Evolutionary conservation across 2,329 filamentous ascomycete species (phyloP).

Genomic region (Rutstroemia sp.): DNA sequence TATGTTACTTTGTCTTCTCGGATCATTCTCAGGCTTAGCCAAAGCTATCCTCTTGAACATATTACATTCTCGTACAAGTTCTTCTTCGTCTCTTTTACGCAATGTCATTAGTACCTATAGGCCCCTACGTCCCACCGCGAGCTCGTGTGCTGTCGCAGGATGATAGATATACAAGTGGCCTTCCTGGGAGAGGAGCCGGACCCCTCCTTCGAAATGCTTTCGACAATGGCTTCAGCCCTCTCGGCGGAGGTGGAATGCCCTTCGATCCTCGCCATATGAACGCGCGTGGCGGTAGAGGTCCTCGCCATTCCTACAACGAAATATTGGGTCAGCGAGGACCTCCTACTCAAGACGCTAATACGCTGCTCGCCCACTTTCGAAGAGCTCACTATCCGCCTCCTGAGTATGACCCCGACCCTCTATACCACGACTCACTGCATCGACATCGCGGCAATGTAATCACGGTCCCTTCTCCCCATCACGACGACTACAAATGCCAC

Average conservation of each 20-base stretch:
- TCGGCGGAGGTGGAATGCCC: not conserved
- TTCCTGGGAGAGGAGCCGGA: not conserved
- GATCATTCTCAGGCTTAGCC: not conserved
- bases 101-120: slow-evolving; percentile 9
- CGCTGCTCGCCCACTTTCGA: not conserved
- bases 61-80: not conserved
- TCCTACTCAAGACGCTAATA: not conserved
- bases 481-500: not conserved
- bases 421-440: not conserved
- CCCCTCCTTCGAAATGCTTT: slow-evolving; percentile 1
- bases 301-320: not conserved
- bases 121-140: slow-evolving; percentile 4
- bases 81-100: not conserved
- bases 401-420: not conserved
- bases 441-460: not conserved
- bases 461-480: not conserved
- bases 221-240: slow-evolving; percentile 1
- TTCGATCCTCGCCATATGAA: not conserved
- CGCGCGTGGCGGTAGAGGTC: not conserved
- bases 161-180: slow-evolving; percentile 3
- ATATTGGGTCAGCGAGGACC: not conserved
- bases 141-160: slow-evolving; percentile 3
- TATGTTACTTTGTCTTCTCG: slow-evolving; percentile 4
- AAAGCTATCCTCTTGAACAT: not conserved
- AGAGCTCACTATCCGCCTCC: not conserved